Percentiles rank a stretch among this genome's conserved stretches.
These are phyloP conservation scores for Epithele typhae DNA, from an alignment of 768 basidiomycete genomes.

Conservation along the genomic window DNA sequence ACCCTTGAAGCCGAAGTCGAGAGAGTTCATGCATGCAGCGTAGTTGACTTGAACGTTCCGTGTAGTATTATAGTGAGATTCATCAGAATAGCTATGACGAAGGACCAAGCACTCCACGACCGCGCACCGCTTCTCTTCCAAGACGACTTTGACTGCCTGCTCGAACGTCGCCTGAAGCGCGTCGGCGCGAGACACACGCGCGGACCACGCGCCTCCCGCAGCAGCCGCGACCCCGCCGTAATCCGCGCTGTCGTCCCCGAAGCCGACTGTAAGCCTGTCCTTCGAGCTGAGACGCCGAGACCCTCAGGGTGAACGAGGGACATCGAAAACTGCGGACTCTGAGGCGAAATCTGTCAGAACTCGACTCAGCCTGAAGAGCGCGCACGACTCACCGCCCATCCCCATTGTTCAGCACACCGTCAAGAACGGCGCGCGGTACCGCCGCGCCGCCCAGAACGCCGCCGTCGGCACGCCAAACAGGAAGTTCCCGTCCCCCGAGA, in stretches of 20 bases:
- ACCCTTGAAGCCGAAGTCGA: conserved; percentile 3
- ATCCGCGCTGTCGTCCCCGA: conserved; percentile 59
- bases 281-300: conserved; percentile 40
- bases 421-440: conserved; percentile 59
- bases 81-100: conserved; percentile 13
- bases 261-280: conserved; percentile 53
- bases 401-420: conserved; percentile 75
- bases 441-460: conserved; percentile 69
- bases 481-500: conserved; percentile 71
- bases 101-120: conserved; percentile 53
- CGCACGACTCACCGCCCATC: conserved; percentile 44
- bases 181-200: conserved; percentile 26
- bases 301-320: conserved; percentile 59
- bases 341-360: not conserved
- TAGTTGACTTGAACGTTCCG: no score
- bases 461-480: conserved; percentile 64
- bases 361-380: conserved; percentile 5
- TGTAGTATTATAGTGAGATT: not conserved
- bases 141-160: conserved; percentile 53
- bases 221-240: conserved; percentile 60
- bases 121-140: conserved; percentile 56
- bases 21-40: no score
- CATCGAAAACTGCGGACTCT: conserved; percentile 64
- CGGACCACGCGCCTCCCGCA: conserved; percentile 67
- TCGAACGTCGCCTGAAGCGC: conserved; percentile 29